Evolutionary conservation across 768 basidiomycete genomes (phyloP).

Genomic region (Phallus indusiatus): DNA sequence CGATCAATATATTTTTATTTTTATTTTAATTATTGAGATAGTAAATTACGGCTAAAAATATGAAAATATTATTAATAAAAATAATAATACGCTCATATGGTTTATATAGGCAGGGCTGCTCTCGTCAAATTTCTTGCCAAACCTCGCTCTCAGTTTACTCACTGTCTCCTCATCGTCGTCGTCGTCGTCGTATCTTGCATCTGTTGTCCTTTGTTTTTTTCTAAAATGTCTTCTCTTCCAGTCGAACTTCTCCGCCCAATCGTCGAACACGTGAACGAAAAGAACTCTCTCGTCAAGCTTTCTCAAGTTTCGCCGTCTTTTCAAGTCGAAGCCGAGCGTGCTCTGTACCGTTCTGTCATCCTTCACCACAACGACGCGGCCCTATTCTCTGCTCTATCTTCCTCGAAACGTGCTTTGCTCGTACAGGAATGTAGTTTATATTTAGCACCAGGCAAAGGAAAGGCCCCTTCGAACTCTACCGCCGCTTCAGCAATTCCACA

Average conservation of each 20-base stretch:
- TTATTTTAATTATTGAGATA: background rate
- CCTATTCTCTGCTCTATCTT: background rate
- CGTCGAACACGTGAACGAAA: slow-evolving; percentile 5
- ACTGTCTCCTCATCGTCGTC: background rate
- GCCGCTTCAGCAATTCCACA: background rate
- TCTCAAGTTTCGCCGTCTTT: slow-evolving; percentile 9
- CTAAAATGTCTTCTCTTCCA: slow-evolving; percentile 4
- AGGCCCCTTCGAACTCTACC: background rate
- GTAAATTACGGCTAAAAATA: background rate
- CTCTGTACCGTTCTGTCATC: slow-evolving; percentile 8
- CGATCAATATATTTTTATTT: background rate
- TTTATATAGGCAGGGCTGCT: background rate
- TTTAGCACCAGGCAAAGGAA: background rate
- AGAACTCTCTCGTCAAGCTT: slow-evolving; percentile 6
- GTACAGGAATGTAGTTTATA: slow-evolving; percentile 4
- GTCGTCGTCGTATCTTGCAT: background rate
- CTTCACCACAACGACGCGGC: slow-evolving; percentile 6
- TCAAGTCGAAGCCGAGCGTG: slow-evolving; percentile 11
- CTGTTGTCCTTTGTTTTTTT: background rate
- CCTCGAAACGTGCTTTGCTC: background rate
- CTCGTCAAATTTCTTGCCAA: background rate
- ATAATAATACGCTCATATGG: too few relatives aligned
- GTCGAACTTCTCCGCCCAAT: slow-evolving; percentile 10
- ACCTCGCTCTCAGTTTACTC: background rate
- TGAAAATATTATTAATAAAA: too few relatives aligned